phyloP scores from a whole-genome alignment of 768 basidiomycete genomes.

The Termitomyces sp. region DNA sequence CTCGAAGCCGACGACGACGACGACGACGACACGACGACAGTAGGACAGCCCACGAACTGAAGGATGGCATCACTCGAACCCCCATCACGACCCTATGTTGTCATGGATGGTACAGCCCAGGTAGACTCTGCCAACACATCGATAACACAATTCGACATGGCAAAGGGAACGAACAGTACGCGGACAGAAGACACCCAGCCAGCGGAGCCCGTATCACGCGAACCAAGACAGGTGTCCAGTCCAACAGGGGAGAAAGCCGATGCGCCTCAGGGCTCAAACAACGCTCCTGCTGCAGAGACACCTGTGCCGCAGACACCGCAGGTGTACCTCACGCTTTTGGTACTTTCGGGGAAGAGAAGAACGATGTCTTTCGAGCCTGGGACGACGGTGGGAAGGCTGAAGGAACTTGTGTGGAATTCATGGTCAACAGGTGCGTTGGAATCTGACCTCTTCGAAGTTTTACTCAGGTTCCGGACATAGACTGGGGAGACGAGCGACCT shows the following conservation, averaged over 20 bases:
- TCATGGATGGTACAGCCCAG: conserved; percentile 1
- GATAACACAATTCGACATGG: conserved; percentile 13
- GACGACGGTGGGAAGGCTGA: conserved; percentile 71
- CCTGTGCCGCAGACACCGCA: conserved; percentile 58
- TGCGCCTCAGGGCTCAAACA: not conserved
- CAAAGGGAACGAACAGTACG: not conserved
- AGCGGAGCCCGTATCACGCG: conserved; percentile 9
- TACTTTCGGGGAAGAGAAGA: conserved; percentile 64
- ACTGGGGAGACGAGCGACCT: conserved; percentile 78
- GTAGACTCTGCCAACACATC: conserved; percentile 17
- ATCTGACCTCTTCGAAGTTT: not conserved
- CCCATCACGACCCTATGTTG: conserved; percentile 11
- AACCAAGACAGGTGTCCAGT: conserved; percentile 4
- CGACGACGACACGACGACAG: not conserved
- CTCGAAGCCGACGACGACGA: not conserved
- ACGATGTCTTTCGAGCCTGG: conserved; percentile 75
- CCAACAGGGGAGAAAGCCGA: conserved; percentile 2
- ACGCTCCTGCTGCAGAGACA: conserved; percentile 4
- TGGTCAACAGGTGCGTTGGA: conserved; percentile 65
- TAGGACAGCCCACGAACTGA: not conserved
- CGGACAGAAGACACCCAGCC: not conserved
- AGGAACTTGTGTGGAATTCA: conserved; percentile 80
- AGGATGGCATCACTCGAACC: conserved; percentile 17
- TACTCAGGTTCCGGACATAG: conserved; percentile 27
- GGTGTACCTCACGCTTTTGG: conserved; percentile 65